phyloP scores from a whole-genome alignment of 2,329 filamentous ascomycete genomes.

The Neobulgaria alba region DNA sequence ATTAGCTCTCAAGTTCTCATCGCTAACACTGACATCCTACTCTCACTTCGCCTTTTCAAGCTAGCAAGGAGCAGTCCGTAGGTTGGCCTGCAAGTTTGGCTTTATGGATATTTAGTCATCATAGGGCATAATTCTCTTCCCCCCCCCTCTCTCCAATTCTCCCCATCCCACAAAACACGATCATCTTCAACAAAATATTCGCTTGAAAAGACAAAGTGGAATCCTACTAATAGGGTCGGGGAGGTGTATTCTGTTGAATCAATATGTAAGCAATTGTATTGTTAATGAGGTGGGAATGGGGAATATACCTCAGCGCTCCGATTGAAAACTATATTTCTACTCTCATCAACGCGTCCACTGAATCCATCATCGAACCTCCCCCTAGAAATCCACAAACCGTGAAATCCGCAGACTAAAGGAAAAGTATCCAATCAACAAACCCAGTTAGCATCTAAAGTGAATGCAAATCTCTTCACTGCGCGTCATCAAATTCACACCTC shows the following conservation, averaged over 20 bases:
- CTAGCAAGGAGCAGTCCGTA: slow-evolving; percentile 15
- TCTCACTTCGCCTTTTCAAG: too few relatives aligned
- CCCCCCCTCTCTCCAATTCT: background rate
- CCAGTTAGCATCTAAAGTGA: too few relatives aligned
- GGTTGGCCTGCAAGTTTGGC: slow-evolving; percentile 33
- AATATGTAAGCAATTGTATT: too few relatives aligned
- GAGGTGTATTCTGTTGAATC: slow-evolving; percentile 11
- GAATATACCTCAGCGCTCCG: slow-evolving; percentile 26
- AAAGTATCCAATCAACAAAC: too few relatives aligned
- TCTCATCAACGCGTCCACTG: slow-evolving; percentile 19
- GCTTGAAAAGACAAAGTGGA: slow-evolving; percentile 3
- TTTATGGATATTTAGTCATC: slow-evolving; percentile 32
- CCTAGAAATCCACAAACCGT: too few relatives aligned
- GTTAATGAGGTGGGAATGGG: background rate
- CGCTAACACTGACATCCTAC: slow-evolving; percentile 26
- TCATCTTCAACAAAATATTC: slow-evolving; percentile 5
- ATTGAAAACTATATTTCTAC: slow-evolving; percentile 32
- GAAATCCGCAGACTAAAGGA: too few relatives aligned
- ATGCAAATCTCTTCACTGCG: too few relatives aligned
- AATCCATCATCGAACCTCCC: too few relatives aligned
- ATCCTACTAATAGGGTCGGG: slow-evolving; percentile 4
- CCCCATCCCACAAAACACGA: slow-evolving; percentile 8
- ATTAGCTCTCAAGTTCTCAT: slow-evolving; percentile 34
- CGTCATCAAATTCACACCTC: slow-evolving; percentile 20
- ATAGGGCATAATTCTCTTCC: slow-evolving; percentile 23